Conservation (phyloP, 2,329 filamentous ascomycete species). For the Tolypocladium inflatum region DNA sequence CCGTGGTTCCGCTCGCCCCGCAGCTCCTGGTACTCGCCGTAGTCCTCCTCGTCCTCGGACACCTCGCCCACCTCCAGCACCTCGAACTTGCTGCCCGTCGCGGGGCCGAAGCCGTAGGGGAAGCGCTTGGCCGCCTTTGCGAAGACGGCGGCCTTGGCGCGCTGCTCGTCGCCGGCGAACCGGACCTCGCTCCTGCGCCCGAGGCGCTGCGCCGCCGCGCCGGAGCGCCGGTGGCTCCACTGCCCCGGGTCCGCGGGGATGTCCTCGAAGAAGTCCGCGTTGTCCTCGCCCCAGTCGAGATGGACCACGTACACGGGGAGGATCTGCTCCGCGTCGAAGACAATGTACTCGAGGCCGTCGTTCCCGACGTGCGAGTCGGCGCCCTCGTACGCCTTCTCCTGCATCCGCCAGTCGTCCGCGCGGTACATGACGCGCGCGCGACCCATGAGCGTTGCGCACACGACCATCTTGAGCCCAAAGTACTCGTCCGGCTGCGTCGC, state of each 20-base stretch:
- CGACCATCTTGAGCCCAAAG: conserved; percentile 29
- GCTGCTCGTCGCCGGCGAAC: conserved; percentile 23
- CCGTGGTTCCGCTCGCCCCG: conserved; percentile 2
- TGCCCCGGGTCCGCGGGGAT: conserved; percentile 1
- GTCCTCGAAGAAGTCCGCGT: neutral
- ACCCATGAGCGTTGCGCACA: conserved; percentile 37
- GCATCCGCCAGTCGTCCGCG: conserved; percentile 15
- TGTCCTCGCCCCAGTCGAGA: conserved; percentile 25
- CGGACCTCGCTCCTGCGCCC: neutral
- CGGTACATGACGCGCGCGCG: conserved; percentile 19
- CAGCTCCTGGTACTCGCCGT: conserved; percentile 27
- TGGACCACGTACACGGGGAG: conserved; percentile 36
- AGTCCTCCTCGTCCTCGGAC: conserved; percentile 31
- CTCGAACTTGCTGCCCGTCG: conserved; percentile 29
- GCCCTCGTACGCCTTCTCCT: neutral
- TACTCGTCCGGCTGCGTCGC: conserved; percentile 19
- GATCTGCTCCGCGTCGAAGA: conserved; percentile 31
- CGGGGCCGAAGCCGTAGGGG: conserved; percentile 35
- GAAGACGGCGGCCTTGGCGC: conserved; percentile 22
- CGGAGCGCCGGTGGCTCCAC: neutral
- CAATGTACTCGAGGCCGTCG: conserved; percentile 29
- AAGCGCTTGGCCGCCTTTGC: conserved; percentile 33
- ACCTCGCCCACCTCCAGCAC: conserved; percentile 35
- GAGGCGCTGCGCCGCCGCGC: neutral
- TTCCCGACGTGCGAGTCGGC: conserved; percentile 27